Evolutionary conservation across 352 stramenopile genomes (phyloP), one percentile per base, ranked within the genome.

Genomic region (Phytophthora agathidicida): DNA sequence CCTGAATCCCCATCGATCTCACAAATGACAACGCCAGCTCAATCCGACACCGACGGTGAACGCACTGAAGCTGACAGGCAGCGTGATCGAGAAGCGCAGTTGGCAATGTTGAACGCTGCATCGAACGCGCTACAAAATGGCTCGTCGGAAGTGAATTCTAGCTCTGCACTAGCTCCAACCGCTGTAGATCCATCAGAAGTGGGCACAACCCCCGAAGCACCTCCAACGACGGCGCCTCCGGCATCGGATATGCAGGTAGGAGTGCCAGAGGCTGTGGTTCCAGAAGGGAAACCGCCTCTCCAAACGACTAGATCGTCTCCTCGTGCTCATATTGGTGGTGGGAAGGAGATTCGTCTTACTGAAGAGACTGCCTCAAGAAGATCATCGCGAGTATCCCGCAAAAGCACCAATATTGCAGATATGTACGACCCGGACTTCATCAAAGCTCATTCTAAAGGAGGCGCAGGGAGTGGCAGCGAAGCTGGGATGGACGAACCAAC

Each of bases 391-490:
- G 81, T 93, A 13, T 76, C 84, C 30, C 84, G 80, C 16, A 93
- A 91, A 45, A 88, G 85, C 46, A 83, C 79, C 4, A 93, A 93
- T 26, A 93, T 93, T 42, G 83, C 65, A 0, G 83, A 91, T 53
- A 75, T 91, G 71, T 93, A 93, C 53, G 79, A 93, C 48, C 80
- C 83, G 1, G 81, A 91, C 9, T 65, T 87, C 16, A 61, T 65
- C 53, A 81, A 69, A 71, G 31, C 48, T 26, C 44, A 59, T 48
- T 56, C 43, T 44, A 44, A 26, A 54, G 53, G 56, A 41, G 60
- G 64, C 10, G 44, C 26, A 10, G 52, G 46, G 13, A 51, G 63
- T 28, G 32, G 53, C 3, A 42, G 35, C 17, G 61, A 72, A 30
- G 56, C 22, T 46, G 65, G 61, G 11, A 54, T 22, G 13, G 63